These are phyloP conservation scores for Thielaviopsis ethacetica DNA, from an alignment of 2,329 filamentous ascomycete genomes.

Conservation along the genomic window DNA sequence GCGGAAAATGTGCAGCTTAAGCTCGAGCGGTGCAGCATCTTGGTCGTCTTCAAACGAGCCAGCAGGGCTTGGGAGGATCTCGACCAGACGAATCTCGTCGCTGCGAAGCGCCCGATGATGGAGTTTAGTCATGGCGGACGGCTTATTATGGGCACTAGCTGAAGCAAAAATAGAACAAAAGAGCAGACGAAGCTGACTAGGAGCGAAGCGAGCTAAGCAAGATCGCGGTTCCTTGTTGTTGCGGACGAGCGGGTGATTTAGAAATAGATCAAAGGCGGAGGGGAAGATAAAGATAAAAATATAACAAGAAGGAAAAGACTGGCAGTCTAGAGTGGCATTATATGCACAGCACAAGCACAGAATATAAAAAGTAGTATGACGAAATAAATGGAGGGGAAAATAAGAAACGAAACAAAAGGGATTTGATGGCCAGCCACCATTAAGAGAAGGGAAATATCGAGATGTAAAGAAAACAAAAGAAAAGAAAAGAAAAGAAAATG, in stretches of 20 bases:
- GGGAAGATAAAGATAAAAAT: neutral
- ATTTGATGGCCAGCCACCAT: neutral
- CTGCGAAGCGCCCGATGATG: slow-evolving; percentile 3
- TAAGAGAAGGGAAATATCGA: neutral
- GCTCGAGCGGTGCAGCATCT: neutral
- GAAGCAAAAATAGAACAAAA: neutral
- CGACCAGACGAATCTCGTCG: slow-evolving; percentile 11
- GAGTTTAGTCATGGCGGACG: slow-evolving; percentile 1
- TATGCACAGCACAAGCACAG: neutral
- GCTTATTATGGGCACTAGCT: neutral
- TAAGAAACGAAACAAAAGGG: neutral
- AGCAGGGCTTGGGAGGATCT: slow-evolving; percentile 6
- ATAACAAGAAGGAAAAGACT: neutral
- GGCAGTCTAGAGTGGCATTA: neutral
- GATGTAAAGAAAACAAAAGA: neutral
- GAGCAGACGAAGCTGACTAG: neutral
- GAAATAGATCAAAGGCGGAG: neutral
- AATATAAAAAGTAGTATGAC: neutral
- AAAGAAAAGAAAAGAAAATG: neutral
- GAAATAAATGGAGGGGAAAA: neutral
- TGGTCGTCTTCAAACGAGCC: slow-evolving; percentile 1
- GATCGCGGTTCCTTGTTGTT: neutral
- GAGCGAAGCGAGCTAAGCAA: neutral
- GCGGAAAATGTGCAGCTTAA: slow-evolving; percentile 8
- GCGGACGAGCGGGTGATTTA: neutral